A percentile compares a stretch with the other conserved stretches of the same genome.
Conservation (phyloP, 1,284 basidiomycete genomes). For the Rhodotorula sp. region DNA sequence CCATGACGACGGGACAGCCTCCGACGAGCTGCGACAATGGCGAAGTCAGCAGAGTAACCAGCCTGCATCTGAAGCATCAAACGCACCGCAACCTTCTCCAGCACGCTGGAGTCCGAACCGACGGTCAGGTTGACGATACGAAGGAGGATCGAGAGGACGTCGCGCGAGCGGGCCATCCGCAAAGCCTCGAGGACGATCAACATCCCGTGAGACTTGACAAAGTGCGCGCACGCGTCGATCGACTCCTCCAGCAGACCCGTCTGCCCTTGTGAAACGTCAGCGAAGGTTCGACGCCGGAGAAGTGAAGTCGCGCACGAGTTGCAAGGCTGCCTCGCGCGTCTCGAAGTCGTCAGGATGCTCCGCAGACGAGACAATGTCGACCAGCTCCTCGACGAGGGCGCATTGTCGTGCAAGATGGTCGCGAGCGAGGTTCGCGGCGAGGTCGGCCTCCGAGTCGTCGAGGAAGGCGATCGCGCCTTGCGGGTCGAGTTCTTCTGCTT, state of each 20-base stretch:
- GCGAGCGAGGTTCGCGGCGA: constrained; percentile 82
- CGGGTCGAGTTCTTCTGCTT: constrained; percentile 17
- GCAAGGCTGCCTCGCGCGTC: constrained; percentile 77
- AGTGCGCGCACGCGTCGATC: constrained; percentile 83
- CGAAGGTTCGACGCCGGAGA: background rate
- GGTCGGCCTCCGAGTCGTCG: constrained; percentile 59
- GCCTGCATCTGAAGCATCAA: too few species aligned
- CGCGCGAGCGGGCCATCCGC: constrained; percentile 73
- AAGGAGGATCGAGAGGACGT: constrained; percentile 75
- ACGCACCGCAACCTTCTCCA: constrained; percentile 89
- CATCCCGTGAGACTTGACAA: constrained; percentile 90
- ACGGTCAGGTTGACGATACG: constrained; percentile 90
- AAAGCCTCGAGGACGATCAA: constrained; percentile 88
- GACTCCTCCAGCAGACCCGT: constrained; percentile 72
- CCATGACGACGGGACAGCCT: constrained; percentile 52
- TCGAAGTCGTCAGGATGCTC: constrained; percentile 62
- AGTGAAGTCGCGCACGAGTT: constrained; percentile 62
- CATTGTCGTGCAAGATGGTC: constrained; percentile 86
- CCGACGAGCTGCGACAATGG: constrained; percentile 43
- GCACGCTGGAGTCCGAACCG: constrained; percentile 73
- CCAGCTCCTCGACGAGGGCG: constrained; percentile 73
- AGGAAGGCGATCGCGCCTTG: background rate
- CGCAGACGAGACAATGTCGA: constrained; percentile 68
- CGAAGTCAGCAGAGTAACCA: constrained; percentile 13
- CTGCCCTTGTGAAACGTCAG: constrained; percentile 51